Conservation (phyloP, 1,139 yeast genomes). For the Blastobotrys malaysiensis region DNA sequence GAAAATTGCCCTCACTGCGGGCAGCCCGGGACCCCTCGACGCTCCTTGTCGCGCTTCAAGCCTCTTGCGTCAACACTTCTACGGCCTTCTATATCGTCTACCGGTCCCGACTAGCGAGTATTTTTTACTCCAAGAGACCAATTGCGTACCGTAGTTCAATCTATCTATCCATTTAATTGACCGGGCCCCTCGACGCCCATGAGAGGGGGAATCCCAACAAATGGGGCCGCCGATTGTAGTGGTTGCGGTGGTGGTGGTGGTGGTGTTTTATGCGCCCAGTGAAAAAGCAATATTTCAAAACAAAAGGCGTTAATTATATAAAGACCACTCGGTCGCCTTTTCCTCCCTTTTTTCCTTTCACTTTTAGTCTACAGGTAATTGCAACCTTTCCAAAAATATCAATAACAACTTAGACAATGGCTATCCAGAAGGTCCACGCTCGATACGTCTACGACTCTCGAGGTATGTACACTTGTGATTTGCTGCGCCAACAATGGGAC, state of each 20-base stretch:
- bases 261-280: background rate
- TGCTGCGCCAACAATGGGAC: too few species aligned
- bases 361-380: background rate
- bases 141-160: background rate
- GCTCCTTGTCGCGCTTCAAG: background rate
- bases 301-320: constrained; percentile 7
- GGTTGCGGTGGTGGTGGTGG: background rate
- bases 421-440: constrained; percentile 67
- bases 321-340: constrained; percentile 1
- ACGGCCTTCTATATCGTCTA: background rate
- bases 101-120: too few species aligned
- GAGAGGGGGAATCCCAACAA: background rate
- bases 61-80: background rate
- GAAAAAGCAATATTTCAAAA: background rate
- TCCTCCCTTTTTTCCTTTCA: constrained; percentile 4
- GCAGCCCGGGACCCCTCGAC: background rate
- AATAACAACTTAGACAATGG: constrained; percentile 34
- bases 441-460: constrained; percentile 96
- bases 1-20: background rate
- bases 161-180: too few species aligned
- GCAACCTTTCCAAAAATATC: background rate
- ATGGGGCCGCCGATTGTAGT: background rate
- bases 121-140: too few species aligned
- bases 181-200: background rate
- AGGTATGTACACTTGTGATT: constrained; percentile 52